phyloP scores from a whole-genome alignment of 805 yeast genomes.

The Priceomyces castillae region DNA sequence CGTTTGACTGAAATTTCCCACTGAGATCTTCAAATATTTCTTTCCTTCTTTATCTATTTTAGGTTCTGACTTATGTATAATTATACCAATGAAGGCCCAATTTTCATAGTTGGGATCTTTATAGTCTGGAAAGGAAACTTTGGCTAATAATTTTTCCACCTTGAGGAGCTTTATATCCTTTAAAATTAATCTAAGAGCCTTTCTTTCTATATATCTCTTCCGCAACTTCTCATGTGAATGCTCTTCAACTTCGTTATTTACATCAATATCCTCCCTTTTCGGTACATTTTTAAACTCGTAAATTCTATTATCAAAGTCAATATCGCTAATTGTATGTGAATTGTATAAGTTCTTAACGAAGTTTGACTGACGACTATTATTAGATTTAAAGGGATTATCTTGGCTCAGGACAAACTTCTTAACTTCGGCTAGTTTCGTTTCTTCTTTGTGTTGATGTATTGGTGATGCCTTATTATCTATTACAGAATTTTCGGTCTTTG shows the following conservation, averaged over 20 bases:
- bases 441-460: conserved; percentile 1
- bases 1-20: conserved; percentile 66
- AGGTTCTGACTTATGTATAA: conserved; percentile 56
- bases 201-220: conserved; percentile 45
- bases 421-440: neutral
- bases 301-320: conserved; percentile 23
- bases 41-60: conserved; percentile 29
- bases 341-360: conserved; percentile 20
- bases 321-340: conserved; percentile 9
- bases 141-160: conserved; percentile 58
- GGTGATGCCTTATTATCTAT: conserved; percentile 3
- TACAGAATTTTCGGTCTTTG: neutral
- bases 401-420: neutral
- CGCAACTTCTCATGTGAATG: conserved; percentile 18
- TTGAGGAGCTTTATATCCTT: conserved; percentile 53
- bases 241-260: conserved; percentile 23
- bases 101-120: conserved; percentile 68
- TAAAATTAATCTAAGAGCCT: conserved; percentile 36
- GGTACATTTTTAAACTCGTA: conserved; percentile 22
- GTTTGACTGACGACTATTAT: conserved; percentile 8
- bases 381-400: neutral
- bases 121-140: conserved; percentile 66
- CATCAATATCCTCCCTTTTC: conserved; percentile 7
- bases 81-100: conserved; percentile 76
- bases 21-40: conserved; percentile 57